Percentiles rank a stretch among this genome's conserved stretches.
Evolutionary conservation across 805 yeast genomes (phyloP).

Genomic region (Candida dajiaensis): DNA sequence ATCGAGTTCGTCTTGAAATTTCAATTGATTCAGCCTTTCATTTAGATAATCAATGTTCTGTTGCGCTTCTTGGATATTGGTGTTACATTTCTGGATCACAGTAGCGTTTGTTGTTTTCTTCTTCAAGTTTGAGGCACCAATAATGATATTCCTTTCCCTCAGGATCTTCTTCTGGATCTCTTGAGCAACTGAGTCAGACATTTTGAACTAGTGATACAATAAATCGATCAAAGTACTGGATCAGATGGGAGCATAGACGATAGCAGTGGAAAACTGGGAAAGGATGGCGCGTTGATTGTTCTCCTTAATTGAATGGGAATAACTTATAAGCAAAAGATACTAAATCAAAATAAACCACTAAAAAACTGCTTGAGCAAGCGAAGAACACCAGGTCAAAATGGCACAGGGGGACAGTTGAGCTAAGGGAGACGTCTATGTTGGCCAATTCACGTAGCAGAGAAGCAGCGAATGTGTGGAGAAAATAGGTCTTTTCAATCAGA

Average conservation of each 20-base stretch:
- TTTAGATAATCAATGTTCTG: constrained; percentile 85
- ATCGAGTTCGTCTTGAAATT: constrained; percentile 16
- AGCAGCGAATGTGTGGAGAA: not conserved
- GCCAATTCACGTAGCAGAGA: not conserved
- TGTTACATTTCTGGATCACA: constrained; percentile 87
- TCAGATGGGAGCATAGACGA: not conserved
- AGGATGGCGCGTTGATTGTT: not conserved
- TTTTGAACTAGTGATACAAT: constrained; percentile 2
- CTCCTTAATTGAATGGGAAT: too few relatives aligned
- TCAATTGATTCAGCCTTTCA: constrained; percentile 62
- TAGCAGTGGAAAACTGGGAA: not conserved
- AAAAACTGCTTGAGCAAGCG: not conserved
- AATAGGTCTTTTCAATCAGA: not conserved
- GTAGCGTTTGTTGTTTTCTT: constrained; percentile 71
- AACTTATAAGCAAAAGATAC: too few relatives aligned
- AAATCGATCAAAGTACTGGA: not conserved
- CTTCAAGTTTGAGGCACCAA: constrained; percentile 79
- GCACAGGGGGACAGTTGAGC: not conserved
- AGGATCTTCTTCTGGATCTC: constrained; percentile 85
- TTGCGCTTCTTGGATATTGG: constrained; percentile 85
- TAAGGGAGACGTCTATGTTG: not conserved
- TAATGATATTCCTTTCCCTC: constrained; percentile 80
- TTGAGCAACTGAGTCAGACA: constrained; percentile 37
- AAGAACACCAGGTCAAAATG: not conserved
- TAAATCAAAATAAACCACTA: not conserved